Base-by-base conservation (phyloP, 805 yeast genomes). In the Yarrowia sp. region DNA sequence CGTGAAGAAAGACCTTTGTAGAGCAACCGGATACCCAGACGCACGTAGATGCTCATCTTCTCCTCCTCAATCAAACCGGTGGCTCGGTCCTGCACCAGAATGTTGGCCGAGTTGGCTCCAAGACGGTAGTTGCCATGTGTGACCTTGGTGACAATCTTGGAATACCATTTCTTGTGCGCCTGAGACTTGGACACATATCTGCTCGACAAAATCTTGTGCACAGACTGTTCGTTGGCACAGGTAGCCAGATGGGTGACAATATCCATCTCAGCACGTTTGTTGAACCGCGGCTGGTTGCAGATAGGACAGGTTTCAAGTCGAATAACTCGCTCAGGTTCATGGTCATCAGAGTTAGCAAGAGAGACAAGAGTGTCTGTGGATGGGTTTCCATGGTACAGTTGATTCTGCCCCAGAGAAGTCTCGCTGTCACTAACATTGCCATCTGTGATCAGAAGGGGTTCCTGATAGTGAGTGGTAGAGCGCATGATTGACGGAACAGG, bases 61-160 rank as follows among this genome's bases (percentile, higher is more conserved):
- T 93, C 99, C 73, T 93, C 98, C 71, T 89, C 75, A n/a, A 93
- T 85, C 51, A 90, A 82, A 0, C 99, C 99, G 0, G 97, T 87
- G 17, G 82, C 79, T 67, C 99, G 80, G 73, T 95, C 98, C 74
- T 95, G 98, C 2, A 93, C 98, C 58, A 95, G 78, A 32, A 95
- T 93, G 72, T 93, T 93, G 10, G 98, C 99, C 54, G 96, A 91
- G 72, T 93, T 90, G 24, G 87, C 86, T 2, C 98, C 98, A 38
- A 93, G 76, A 56, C 86, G 85, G 73, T 92, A 88, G 70, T 88
- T 88, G 0, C 99, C 99, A 72, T 90, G 92, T 0, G 95, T 90
- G 52, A 95, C 77, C 71, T 91, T 92, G 58, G 92, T 88, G 65
- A 92, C 78, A 2, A 89, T 83, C 70, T 89, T 91, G 3, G 92